Percentiles rank a stretch among this genome's conserved stretches.
Evolutionary conservation across 257 asterid species (phyloP).

Genomic region (Agastache rugosa): DNA sequence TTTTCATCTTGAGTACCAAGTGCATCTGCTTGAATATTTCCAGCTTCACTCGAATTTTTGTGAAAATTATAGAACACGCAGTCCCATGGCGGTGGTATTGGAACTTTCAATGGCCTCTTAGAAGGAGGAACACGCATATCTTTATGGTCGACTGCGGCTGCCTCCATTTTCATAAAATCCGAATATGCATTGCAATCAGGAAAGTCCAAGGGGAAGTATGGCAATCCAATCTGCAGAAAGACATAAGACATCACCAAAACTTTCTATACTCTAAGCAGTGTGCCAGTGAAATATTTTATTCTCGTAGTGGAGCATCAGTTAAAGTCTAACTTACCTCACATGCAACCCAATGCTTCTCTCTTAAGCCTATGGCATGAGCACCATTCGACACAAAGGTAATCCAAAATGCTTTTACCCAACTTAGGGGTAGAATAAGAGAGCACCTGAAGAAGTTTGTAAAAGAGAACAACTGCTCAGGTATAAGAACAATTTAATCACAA

Average conservation of each 20-base stretch:
- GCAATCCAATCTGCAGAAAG: conserved; percentile 71
- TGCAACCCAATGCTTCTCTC: conserved; percentile 86
- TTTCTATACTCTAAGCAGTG: not conserved
- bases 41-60: conserved; percentile 31
- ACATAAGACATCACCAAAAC: conserved; percentile 1
- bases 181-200: conserved; percentile 82
- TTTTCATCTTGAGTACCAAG: conserved; percentile 27
- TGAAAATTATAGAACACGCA: conserved; percentile 47
- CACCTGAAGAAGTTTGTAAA: conserved; percentile 58
- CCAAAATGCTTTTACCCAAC: conserved; percentile 93
- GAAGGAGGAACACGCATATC: conserved; percentile 53
- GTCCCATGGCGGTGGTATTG: conserved; percentile 76
- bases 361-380: conserved; percentile 82
- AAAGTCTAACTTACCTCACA: conserved; percentile 59
- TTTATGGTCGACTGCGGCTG: conserved; percentile 48
- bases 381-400: conserved; percentile 60
- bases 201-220: conserved; percentile 77
- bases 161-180: conserved; percentile 57
- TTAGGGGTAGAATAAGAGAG: conserved; percentile 78
- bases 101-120: conserved; percentile 56
- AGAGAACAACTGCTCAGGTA: conserved; percentile 30
- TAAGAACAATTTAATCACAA: conserved; percentile 8
- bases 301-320: not conserved
- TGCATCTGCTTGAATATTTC: conserved; percentile 34
- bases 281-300: not conserved